Percentiles rank a stretch among this genome's conserved stretches.
Conservation (phyloP, 305 asterid species). For the Fraxinus dipetala region DNA sequence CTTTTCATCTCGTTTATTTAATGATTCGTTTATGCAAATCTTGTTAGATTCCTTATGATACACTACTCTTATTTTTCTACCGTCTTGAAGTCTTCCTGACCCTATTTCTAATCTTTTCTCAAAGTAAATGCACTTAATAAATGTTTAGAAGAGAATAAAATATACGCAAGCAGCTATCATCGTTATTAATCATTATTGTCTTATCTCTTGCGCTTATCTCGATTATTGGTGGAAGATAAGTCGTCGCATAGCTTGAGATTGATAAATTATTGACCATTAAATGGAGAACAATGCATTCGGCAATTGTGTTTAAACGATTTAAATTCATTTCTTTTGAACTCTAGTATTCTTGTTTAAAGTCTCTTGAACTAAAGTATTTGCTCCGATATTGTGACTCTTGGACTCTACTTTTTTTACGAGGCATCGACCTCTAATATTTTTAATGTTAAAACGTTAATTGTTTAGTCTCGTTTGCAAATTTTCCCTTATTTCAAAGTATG, state of each 20-base stretch:
- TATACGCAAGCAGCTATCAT: not conserved
- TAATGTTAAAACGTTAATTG: not conserved
- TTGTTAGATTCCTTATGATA: not conserved
- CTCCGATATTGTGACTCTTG: not conserved
- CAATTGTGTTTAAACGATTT: too few relatives aligned
- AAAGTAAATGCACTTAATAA: not conserved
- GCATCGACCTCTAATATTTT: not conserved
- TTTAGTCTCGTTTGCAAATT: not conserved
- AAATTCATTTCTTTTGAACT: not conserved
- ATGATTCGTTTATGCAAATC: not conserved
- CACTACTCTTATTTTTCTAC: not conserved
- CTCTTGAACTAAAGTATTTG: not conserved
- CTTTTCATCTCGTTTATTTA: not conserved
- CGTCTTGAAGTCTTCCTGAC: not conserved
- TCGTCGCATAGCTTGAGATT: not conserved
- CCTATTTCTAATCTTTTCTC: not conserved
- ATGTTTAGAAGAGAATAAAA: too few relatives aligned
- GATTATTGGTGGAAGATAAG: not conserved
- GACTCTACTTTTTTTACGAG: not conserved
- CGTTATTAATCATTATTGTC: not conserved
- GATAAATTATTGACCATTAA: not conserved
- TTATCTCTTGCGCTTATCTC: not conserved
- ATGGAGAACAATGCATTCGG: not conserved
- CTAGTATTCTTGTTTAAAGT: not conserved
- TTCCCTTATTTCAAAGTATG: not conserved